Percentiles rank a stretch among this genome's conserved stretches.
Evolutionary conservation across 2,329 filamentous ascomycete species (phyloP).

Genomic region (Phialophora chinensis): DNA sequence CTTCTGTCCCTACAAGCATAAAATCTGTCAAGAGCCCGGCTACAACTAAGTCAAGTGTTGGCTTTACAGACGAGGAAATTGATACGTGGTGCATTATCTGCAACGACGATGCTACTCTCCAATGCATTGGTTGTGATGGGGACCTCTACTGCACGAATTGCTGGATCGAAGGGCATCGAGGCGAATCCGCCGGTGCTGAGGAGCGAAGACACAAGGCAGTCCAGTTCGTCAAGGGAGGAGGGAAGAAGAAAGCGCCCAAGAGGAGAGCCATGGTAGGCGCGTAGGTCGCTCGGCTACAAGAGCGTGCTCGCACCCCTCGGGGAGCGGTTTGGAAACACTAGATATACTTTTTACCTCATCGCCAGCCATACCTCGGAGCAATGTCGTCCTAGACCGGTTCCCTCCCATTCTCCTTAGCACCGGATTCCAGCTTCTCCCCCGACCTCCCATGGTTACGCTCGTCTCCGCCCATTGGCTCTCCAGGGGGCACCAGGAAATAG

Average conservation of each 20-base stretch:
- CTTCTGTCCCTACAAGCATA: conserved; percentile 40
- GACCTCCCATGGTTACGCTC: background rate
- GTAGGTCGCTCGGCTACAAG: conserved; percentile 4
- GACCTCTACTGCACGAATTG: conserved; percentile 78
- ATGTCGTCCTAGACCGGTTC: conserved; percentile 18
- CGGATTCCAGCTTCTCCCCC: background rate
- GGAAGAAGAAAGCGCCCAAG: conserved; percentile 34
- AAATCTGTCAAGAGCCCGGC: conserved; percentile 30
- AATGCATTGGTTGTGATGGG: conserved; percentile 73
- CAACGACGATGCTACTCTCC: conserved; percentile 74
- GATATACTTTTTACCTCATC: background rate
- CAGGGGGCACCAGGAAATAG: conserved; percentile 42
- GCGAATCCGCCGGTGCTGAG: conserved; percentile 71
- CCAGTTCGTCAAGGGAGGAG: conserved; percentile 52
- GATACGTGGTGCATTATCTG: conserved; percentile 84
- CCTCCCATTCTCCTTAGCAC: conserved; percentile 20
- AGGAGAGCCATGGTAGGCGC: conserved; percentile 33
- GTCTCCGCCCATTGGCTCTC: conserved; percentile 4
- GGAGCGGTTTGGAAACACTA: background rate
- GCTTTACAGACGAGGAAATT: conserved; percentile 70
- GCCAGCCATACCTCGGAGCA: background rate
- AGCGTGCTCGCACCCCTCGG: background rate
- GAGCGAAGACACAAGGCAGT: conserved; percentile 73
- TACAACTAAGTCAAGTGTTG: conserved; percentile 45
- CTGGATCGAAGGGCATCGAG: conserved; percentile 81